Base-by-base conservation (phyloP, 2,329 filamentous ascomycete genomes). In the Talaromyces sp. region DNA sequence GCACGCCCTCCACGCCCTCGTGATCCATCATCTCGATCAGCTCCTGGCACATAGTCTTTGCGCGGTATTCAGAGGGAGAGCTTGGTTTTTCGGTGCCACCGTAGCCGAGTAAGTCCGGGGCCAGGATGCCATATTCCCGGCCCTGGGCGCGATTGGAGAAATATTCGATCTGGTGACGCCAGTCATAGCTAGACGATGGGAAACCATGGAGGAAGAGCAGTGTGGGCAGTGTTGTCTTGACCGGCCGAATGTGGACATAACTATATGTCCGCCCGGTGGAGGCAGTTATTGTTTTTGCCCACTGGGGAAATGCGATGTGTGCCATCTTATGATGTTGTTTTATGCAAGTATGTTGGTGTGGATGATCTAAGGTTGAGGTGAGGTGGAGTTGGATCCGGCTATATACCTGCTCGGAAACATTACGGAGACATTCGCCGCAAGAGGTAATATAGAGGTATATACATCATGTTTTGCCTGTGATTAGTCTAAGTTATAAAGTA, bases 191-290 rank as follows among this genome's bases (percentile, higher is more conserved):
- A 43, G 76, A 77, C 4, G 79, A 80, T 32, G 80, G 80, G 56
- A 81, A 80, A 43, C 81, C 80, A 62, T 82, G 81, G 13, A 82
- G 71, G 60, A 83, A 72, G 17, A 83, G 69, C 3, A 82, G 65
- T 0, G 78, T 80, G 8, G 69, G 63, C 6, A 64, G 56, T 9
- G 49, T 55, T 1, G 63, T 32, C 0, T 56, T 63, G 4, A 64
- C 35, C 7, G 60, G 58, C 5, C 63, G 66, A 7, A 68, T 66
- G 56, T 69, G 65, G 26, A 73, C 62, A 62, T 75, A 76, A 2
- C 70, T 64, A 56, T 71, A 71, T 14, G 62, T 59, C 10, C 32
- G 49, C n/a, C 32, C 32, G 17, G n/a, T 31, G 4, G 50, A 24
- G 17, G 51, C 35, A n/a, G 57, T 59, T 26, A 54, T 27, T 14